Conservation (phyloP, 1,284 basidiomycete species). For the Heterobasidion parviporum region DNA sequence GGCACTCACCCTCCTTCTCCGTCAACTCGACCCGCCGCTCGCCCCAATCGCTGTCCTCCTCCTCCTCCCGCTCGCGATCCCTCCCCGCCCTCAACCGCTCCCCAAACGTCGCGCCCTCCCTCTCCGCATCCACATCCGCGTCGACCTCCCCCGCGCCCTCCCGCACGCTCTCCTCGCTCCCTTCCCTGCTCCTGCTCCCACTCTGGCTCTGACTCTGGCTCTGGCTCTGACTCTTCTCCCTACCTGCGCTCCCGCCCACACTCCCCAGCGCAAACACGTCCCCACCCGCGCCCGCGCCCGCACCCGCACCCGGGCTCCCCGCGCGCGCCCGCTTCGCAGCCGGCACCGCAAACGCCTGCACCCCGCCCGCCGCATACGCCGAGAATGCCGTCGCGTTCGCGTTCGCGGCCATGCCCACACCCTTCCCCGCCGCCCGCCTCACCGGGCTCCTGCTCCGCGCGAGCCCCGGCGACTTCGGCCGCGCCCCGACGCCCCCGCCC, state of each 20-base stretch:
- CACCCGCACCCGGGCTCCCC: background rate
- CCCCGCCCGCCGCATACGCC: conserved; percentile 42
- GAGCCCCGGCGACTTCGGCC: conserved; percentile 28
- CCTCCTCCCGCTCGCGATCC: conserved; percentile 25
- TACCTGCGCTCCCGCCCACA: conserved; percentile 17
- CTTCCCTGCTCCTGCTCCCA: conserved; percentile 22
- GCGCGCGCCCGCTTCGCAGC: conserved; percentile 36
- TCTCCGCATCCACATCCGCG: conserved; percentile 32
- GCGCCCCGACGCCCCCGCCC: background rate
- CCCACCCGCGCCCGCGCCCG: conserved; percentile 26
- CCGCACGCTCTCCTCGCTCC: conserved; percentile 23
- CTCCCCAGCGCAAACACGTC: conserved; percentile 15
- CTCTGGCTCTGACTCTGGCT: conserved; percentile 13
- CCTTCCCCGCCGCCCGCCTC: background rate
- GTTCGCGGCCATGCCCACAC: conserved; percentile 7
- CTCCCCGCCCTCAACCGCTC: conserved; percentile 12
- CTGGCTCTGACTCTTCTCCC: conserved; percentile 27
- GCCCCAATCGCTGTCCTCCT: conserved; percentile 31
- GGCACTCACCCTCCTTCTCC: conserved; percentile 62
- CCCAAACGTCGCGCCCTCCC: conserved; percentile 32
- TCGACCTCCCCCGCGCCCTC: conserved; percentile 37
- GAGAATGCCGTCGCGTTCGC: conserved; percentile 47
- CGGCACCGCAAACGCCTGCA: conserved; percentile 42
- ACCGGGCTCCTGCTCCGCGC: background rate
- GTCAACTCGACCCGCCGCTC: conserved; percentile 31